A percentile compares a stretch with the other conserved stretches of the same genome.
phyloP scores from a whole-genome alignment of 257 asterid species.

The Lycium ferocissimum region DNA sequence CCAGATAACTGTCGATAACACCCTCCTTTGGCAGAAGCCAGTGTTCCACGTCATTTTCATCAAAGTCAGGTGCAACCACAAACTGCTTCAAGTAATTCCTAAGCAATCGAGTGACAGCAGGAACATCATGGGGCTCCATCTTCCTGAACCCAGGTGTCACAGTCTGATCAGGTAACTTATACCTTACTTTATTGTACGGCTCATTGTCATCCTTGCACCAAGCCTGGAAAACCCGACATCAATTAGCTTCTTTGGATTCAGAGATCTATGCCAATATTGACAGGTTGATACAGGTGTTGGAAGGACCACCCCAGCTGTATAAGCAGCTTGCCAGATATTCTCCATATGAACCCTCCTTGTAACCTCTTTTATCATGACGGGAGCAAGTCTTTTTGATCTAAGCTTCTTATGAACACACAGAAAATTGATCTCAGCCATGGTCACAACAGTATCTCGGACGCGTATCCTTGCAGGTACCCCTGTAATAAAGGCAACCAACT shows the following conservation, averaged over 20 bases:
- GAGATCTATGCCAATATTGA: conserved; percentile 90
- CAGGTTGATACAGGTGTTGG: conserved; percentile 82
- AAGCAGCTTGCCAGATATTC: conserved; percentile 93
- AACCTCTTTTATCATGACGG: conserved; percentile 88
- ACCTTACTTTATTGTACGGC: conserved; percentile 78
- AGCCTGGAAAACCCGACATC: conserved; percentile 93
- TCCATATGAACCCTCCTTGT: conserved; percentile 85
- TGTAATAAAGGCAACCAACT: conserved; percentile 85
- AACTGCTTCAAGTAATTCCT: conserved; percentile 71
- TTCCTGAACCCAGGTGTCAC: conserved; percentile 74
- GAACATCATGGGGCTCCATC: conserved; percentile 86
- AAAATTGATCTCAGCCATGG: conserved; percentile 86
- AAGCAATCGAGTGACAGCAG: conserved; percentile 77
- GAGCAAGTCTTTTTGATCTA: conserved; percentile 89
- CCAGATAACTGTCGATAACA: conserved; percentile 82
- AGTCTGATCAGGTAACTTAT: conserved; percentile 73
- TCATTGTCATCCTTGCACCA: conserved; percentile 93
- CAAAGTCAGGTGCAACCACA: conserved; percentile 77
- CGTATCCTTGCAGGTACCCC: conserved; percentile 85
- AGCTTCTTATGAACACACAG: conserved; percentile 90
- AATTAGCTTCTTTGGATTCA: conserved; percentile 85
- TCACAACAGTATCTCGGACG: conserved; percentile 66
- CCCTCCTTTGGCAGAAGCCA: conserved; percentile 80
- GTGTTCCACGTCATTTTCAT: conserved; percentile 79
- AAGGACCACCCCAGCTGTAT: conserved; percentile 88